A percentile compares a stretch with the other conserved stretches of the same genome.
Evolutionary conservation across 2,329 filamentous ascomycete genomes (phyloP).

Genomic region (Exophiala viscosa): DNA sequence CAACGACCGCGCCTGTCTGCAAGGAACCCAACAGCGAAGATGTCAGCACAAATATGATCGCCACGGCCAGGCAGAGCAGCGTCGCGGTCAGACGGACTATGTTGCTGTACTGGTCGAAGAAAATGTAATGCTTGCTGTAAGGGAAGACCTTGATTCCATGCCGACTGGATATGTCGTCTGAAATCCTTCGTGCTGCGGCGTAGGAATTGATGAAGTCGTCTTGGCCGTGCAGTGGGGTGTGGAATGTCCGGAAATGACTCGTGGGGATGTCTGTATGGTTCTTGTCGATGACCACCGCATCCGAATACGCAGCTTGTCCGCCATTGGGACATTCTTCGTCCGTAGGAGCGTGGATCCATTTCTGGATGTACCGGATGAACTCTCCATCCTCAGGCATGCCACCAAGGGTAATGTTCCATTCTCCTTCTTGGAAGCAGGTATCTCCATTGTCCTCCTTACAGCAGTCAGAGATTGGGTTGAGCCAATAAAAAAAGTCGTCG

Average conservation of each 20-base stretch:
- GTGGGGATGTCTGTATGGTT: slow-evolving; percentile 66
- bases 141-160: slow-evolving; percentile 85
- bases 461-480: slow-evolving; percentile 77
- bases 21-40: slow-evolving; percentile 78
- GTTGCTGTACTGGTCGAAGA: slow-evolving; percentile 92
- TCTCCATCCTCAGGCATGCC: slow-evolving; percentile 95
- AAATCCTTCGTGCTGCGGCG: slow-evolving; percentile 81
- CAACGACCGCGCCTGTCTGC: slow-evolving; percentile 75
- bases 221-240: slow-evolving; percentile 82
- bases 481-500: slow-evolving; percentile 93
- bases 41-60: slow-evolving; percentile 78
- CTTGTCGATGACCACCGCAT: slow-evolving; percentile 74
- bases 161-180: slow-evolving; percentile 65
- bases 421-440: slow-evolving; percentile 73
- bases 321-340: slow-evolving; percentile 81
- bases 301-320: slow-evolving; percentile 80
- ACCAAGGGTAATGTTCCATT: slow-evolving; percentile 82
- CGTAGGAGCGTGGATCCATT: slow-evolving; percentile 77
- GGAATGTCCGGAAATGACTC: slow-evolving; percentile 86
- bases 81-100: slow-evolving; percentile 77
- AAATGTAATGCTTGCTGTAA: slow-evolving; percentile 97
- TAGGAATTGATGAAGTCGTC: slow-evolving; percentile 91
- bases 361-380: slow-evolving; percentile 78
- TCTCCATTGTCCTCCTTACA: slow-evolving; percentile 68
- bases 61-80: slow-evolving; percentile 77